Base-by-base conservation (phyloP, 306 rosid genomes). In the Malus fusca region DNA sequence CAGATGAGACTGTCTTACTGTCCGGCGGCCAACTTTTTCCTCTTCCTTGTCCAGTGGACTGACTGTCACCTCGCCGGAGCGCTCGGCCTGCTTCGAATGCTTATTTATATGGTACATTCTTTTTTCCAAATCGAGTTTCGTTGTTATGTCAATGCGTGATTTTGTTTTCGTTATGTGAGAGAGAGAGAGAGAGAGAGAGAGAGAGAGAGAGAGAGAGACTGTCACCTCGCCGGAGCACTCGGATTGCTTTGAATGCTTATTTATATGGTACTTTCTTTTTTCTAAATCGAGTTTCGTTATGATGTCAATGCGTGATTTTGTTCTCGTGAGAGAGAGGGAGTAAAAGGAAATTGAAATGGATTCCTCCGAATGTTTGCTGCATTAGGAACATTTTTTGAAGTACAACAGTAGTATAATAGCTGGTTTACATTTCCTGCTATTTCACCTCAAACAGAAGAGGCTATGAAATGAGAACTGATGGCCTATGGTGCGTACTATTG, bases 1-100 rank as follows among this genome's bases (percentile, higher is more conserved):
- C 98, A 94, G 80, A 92, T 94, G 98, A 92, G 98, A 83, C 77
- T 94, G 64, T 87, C 95, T 30, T 90, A 88, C 86, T 79, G 95
- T 85, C 87, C 90, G 4, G 87, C 69, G 25, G 96, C 96, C 2
- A 89, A 87, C 28, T 66, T 92, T 40, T 88, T 94, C 43, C 95
- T 94, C 58, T 92, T 87, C 82, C 96, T 94, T 73, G 88, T 94
- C 78, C 97, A 90, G 56, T 91, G 98, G 98, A 74, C 95, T 8
- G 97, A 94, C 77, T 94, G 88, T 69, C 83, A 84, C 61, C 87
- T 94, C n/a, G 97, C 98, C 33, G 92, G 95, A 58, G 91, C 91
- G 44, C 87, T 94, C 70, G 98, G 98, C 58, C 81, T 92, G 84
- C 89, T 94, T 8, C 90, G 97, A 76, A 75, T 94, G 78, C 92